Evolutionary conservation across 352 stramenopile genomes (phyloP).

Genomic region (Phytophthora lateralis): DNA sequence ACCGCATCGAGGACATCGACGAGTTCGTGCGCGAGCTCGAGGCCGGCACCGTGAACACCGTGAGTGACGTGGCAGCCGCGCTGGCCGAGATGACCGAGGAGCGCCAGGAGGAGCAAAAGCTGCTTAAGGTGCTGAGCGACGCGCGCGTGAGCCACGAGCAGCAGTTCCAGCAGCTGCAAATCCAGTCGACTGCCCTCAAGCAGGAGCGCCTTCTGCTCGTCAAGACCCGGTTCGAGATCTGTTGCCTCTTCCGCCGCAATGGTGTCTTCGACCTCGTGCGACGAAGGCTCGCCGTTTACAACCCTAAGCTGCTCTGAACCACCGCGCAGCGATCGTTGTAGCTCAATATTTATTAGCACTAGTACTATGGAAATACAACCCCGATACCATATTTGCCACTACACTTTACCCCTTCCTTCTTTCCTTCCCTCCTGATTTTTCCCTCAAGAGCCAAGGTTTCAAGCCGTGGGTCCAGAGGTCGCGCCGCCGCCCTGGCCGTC

Average conservation of each 20-base stretch:
- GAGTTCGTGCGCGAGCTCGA: slow-evolving; percentile 46
- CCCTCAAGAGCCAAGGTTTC: neutral
- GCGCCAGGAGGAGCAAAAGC: slow-evolving; percentile 44
- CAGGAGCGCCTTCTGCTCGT: slow-evolving; percentile 35
- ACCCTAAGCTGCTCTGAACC: slow-evolving; percentile 40
- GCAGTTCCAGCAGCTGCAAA: slow-evolving; percentile 34
- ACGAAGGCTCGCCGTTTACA: slow-evolving; percentile 35
- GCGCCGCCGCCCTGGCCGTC: slow-evolving; percentile 8
- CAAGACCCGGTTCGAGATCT: slow-evolving; percentile 46
- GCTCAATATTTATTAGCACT: slow-evolving; percentile 44
- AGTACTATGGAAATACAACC: slow-evolving; percentile 41
- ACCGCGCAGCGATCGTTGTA: neutral
- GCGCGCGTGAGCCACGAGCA: slow-evolving; percentile 40
- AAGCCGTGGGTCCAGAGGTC: slow-evolving; percentile 13
- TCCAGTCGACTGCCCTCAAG: slow-evolving; percentile 30
- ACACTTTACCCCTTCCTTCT: neutral
- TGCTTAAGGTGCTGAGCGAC: slow-evolving; percentile 42
- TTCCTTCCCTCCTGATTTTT: slow-evolving; percentile 5
- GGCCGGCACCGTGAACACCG: slow-evolving; percentile 36
- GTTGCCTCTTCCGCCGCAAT: slow-evolving; percentile 47
- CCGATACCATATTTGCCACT: slow-evolving; percentile 21
- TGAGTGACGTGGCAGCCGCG: slow-evolving; percentile 36
- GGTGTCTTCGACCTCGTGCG: slow-evolving; percentile 49
- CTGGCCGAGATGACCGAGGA: slow-evolving; percentile 45
- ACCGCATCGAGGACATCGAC: slow-evolving; percentile 49